phyloP scores from a whole-genome alignment of 2,329 filamentous ascomycete species.

The Xylaria polymorpha region DNA sequence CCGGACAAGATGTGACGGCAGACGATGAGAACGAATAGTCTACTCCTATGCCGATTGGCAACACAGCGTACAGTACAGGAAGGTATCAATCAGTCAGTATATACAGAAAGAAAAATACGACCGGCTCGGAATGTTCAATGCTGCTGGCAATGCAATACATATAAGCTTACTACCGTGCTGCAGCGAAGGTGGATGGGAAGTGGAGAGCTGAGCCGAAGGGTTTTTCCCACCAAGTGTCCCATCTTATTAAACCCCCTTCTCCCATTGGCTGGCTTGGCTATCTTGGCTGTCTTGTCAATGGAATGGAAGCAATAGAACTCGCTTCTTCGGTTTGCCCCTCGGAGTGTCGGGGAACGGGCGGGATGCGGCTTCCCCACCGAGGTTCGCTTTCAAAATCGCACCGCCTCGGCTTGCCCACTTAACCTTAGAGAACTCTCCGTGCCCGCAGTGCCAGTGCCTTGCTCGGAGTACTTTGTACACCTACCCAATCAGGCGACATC shows the following conservation, averaged over 20 bases:
- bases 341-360: constrained; percentile 13
- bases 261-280: constrained; percentile 24
- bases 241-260: constrained; percentile 22
- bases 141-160: not conserved
- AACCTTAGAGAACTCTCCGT: constrained; percentile 1
- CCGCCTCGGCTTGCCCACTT: constrained; percentile 16
- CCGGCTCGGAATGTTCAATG: not conserved
- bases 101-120: not conserved
- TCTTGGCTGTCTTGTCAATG: not conserved
- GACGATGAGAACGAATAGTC: not conserved
- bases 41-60: constrained; percentile 5
- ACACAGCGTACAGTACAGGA: not conserved
- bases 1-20: not conserved
- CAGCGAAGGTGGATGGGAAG: not conserved
- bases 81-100: not conserved
- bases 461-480: too few relatives aligned
- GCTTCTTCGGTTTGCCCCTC: constrained; percentile 27
- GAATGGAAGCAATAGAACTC: not conserved
- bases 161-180: not conserved
- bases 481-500: not conserved
- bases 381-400: constrained; percentile 18
- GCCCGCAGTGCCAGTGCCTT: too few relatives aligned
- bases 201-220: constrained; percentile 9
- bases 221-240: constrained; percentile 2
- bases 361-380: constrained; percentile 32